Conservation (phyloP, 2,329 filamentous ascomycete species). For the Dactylella cylindrospora region DNA sequence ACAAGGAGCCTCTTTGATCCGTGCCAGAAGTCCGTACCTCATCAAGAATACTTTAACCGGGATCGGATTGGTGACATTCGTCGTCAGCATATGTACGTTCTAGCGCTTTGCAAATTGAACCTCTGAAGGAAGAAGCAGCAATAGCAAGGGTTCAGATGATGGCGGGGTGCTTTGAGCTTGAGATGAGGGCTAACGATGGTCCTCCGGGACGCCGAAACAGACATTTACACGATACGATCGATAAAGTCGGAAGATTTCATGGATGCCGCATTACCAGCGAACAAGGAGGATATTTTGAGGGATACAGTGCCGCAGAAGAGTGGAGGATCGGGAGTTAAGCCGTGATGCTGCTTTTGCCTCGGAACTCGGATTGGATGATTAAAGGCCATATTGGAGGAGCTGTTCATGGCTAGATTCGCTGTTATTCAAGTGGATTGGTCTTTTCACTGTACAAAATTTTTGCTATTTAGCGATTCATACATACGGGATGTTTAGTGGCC, state of each 20-base stretch:
- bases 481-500: too few relatives aligned
- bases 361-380: too few relatives aligned
- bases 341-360: constrained; percentile 11
- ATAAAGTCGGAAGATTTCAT: constrained; percentile 97
- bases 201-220: constrained; percentile 56
- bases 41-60: constrained; percentile 86
- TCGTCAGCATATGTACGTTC: constrained; percentile 81
- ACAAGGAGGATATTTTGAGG: constrained; percentile 51
- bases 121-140: constrained; percentile 57
- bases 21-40: constrained; percentile 87
- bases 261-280: constrained; percentile 80
- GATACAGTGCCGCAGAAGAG: constrained; percentile 11
- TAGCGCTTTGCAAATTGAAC: not conserved
- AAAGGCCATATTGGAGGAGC: too few relatives aligned
- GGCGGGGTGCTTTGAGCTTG: too few relatives aligned
- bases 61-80: constrained; percentile 70
- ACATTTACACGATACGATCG: constrained; percentile 72
- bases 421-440: too few relatives aligned
- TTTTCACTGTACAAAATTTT: constrained; percentile 2
- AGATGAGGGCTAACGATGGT: too few relatives aligned
- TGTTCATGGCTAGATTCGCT: too few relatives aligned
- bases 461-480: constrained; percentile 13
- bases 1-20: constrained; percentile 83
- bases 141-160: not conserved
- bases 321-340: constrained; percentile 3